Evolutionary conservation across 768 basidiomycete species (phyloP), one percentile per base, ranked within the genome.

Genomic region (Kwoniella sp.): DNA sequence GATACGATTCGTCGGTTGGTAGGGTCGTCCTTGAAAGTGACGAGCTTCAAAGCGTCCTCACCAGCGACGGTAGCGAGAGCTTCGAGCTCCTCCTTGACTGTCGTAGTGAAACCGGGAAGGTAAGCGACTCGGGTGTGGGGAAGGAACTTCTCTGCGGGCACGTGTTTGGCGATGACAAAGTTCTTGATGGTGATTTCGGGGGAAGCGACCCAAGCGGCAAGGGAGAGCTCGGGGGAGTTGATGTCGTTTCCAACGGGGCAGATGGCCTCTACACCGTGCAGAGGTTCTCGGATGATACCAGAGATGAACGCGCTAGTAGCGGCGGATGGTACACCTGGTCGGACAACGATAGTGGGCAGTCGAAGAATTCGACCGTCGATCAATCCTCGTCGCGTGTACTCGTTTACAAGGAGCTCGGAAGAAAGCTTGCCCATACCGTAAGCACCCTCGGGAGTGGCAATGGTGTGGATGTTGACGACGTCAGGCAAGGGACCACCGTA

Each of bases 361-460:
- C 86, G 85, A 27, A 87, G 77, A 67, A 86, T 84, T 33, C 85
- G 83, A 21, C 85, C 86, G 67, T 87, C 85, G 47, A 86, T 74
- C 64, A 85, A 85, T 10, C 85, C 85, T 24, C 85, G 80, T 37
- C 86, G 83, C 10, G 85, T 81, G 73, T 85, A 87, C 70, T 87
- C 86, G 79, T 86, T 86, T 57, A 86, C 81, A 55, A 86, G 77
- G 33, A 86, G 77, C 77, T 87, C 86, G 13, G 83, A 82, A 19
- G 83, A 80, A 63, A 86, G 82, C 70, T 87, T 87, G 9, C 80
- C 84, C 73, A 83, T 82, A n/a, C 86, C 86, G 67, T 86, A 86
- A 13, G 85, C 83, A 50, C 85, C 81, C 64, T 86, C 82, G 15
- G 86, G 86, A 4, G 83, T 85, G 8, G 85, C 82, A 49, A 85